Evolutionary conservation across 2,329 filamentous ascomycete species (phyloP).

Genomic region (Penicillium sp.): DNA sequence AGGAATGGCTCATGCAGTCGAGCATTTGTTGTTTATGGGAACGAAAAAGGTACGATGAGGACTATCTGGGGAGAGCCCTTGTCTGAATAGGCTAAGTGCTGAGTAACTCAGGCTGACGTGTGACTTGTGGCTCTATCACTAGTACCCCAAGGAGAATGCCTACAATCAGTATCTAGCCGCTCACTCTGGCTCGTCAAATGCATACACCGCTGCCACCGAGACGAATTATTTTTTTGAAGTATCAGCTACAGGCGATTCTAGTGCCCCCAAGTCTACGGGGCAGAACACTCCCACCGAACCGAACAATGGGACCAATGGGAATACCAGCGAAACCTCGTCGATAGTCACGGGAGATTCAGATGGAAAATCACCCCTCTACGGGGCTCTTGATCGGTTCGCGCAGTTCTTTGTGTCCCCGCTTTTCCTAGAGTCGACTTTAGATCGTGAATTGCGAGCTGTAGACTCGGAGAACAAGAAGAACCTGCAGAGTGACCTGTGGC

Average conservation of each 20-base stretch:
- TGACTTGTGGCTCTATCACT: conserved; percentile 12
- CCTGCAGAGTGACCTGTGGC: conserved; percentile 85
- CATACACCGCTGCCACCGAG: conserved; percentile 88
- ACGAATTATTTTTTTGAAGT: conserved; percentile 99
- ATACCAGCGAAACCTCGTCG: conserved; percentile 20
- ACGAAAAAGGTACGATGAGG: conserved; percentile 74
- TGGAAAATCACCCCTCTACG: conserved; percentile 66
- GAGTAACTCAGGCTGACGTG: conserved; percentile 16
- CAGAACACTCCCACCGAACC: conserved; percentile 33
- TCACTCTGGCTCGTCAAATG: conserved; percentile 90
- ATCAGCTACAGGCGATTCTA: conserved; percentile 68
- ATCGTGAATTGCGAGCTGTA: conserved; percentile 84
- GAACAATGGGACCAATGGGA: conserved; percentile 32
- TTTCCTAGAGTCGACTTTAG: conserved; percentile 81
- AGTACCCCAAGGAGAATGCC: conserved; percentile 92
- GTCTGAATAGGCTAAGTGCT: background rate
- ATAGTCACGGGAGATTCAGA: conserved; percentile 28
- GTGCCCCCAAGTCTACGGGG: conserved; percentile 35
- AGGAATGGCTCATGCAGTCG: conserved; percentile 92
- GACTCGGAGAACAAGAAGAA: conserved; percentile 99
- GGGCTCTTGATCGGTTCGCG: conserved; percentile 85
- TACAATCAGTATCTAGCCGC: conserved; percentile 91
- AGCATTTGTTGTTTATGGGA: conserved; percentile 97
- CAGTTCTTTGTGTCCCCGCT: conserved; percentile 91
- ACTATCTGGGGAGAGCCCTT: background rate